phyloP scores from a whole-genome alignment of 768 basidiomycete species.

The Rhizopogon vinicolor region DNA sequence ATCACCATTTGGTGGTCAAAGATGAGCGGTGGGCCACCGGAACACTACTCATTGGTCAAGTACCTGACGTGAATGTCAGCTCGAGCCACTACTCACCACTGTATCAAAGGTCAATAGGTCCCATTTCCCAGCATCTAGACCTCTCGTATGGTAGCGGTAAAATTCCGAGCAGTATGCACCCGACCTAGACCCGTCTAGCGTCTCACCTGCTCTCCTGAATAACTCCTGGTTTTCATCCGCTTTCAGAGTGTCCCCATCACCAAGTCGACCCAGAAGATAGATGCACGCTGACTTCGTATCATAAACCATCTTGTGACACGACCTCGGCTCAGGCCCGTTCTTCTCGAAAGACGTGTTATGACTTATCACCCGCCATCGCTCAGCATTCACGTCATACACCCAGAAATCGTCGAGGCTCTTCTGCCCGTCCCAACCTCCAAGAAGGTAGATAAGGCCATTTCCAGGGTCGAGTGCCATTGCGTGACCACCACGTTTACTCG shows the following conservation, averaged over 20 bases:
- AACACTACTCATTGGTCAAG: constrained; percentile 34
- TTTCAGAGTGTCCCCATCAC: constrained; percentile 45
- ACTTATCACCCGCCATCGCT: constrained; percentile 60
- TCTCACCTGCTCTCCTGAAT: constrained; percentile 21
- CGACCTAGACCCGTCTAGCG: constrained; percentile 8
- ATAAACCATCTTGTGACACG: constrained; percentile 82
- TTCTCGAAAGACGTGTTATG: constrained; percentile 47
- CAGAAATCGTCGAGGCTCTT: constrained; percentile 77
- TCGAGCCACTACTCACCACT: constrained; percentile 42
- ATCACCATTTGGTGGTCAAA: constrained; percentile 83
- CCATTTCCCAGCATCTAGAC: constrained; percentile 63
- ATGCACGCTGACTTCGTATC: constrained; percentile 66
- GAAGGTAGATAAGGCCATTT: constrained; percentile 62
- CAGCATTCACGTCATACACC: constrained; percentile 57
- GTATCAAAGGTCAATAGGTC: constrained; percentile 66
- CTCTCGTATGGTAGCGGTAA: constrained; percentile 68
- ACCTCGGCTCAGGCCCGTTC: constrained; percentile 66
- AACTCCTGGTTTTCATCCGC: constrained; percentile 29
- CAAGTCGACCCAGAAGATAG: constrained; percentile 68
- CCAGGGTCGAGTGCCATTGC: constrained; percentile 75
- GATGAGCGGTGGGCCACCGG: constrained; percentile 67
- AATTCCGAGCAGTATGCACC: constrained; percentile 59
- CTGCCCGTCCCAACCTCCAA: constrained; percentile 77
- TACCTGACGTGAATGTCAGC: too few relatives aligned
- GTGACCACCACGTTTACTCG: constrained; percentile 70